Percentiles rank a stretch among this genome's conserved stretches.
Conservation (phyloP, 257 asterid genomes). For the Solanum chmielewskii region DNA sequence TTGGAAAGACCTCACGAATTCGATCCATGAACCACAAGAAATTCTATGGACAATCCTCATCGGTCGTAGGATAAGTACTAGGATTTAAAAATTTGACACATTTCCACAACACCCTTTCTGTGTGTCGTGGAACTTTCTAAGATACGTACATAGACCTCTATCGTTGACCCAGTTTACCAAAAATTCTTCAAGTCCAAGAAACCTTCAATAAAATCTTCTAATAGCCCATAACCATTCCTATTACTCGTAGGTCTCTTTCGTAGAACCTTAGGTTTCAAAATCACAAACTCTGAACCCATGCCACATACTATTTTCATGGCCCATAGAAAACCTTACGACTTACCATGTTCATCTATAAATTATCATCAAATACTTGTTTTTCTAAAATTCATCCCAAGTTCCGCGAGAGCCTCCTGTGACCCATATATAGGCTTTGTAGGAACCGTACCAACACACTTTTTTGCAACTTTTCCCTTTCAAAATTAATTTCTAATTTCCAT, state of each 20-base stretch:
- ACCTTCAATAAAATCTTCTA: background rate
- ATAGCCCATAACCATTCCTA: background rate
- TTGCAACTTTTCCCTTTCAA: background rate
- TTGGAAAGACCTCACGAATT: background rate
- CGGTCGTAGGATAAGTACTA: background rate
- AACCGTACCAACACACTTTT: background rate
- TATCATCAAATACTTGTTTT: no score
- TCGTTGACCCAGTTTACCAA: background rate
- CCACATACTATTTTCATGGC: background rate
- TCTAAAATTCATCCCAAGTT: background rate
- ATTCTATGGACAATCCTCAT: background rate
- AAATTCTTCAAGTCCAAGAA: background rate
- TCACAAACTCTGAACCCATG: background rate
- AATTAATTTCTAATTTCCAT: background rate
- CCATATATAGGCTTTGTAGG: background rate
- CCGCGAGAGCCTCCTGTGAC: background rate
- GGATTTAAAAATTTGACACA: background rate
- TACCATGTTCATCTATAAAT: background rate
- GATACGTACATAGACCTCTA: background rate
- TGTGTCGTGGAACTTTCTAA: background rate
- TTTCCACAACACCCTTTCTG: background rate
- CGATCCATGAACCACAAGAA: background rate
- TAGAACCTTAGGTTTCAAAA: background rate
- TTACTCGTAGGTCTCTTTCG: background rate
- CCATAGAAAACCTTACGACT: background rate